These are phyloP conservation scores for Kwoniella mangroviensis DNA, from an alignment of 768 basidiomycete species.

Conservation along the genomic window DNA sequence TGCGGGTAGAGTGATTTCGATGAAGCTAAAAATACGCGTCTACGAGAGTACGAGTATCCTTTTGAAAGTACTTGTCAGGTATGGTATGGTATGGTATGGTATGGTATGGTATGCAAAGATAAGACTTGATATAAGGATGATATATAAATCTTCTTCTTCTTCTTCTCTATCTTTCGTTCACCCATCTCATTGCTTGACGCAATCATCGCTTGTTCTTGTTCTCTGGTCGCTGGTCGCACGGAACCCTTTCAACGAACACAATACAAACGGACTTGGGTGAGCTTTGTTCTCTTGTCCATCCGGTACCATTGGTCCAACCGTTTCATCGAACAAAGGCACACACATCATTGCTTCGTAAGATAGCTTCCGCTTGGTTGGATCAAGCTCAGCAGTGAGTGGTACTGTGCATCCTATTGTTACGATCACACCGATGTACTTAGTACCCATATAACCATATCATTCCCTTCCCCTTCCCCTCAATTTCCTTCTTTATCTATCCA, in stretches of 20 bases:
- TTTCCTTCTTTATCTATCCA: neutral
- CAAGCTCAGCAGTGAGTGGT: neutral
- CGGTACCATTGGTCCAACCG: neutral
- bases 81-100: no score
- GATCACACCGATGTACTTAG: neutral
- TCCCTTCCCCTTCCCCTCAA: no score
- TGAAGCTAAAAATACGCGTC: neutral
- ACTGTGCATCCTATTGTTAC: neutral
- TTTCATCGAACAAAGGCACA: neutral
- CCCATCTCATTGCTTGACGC: conserved; percentile 10
- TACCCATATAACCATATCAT: neutral
- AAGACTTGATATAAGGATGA: no score
- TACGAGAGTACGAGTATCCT: neutral
- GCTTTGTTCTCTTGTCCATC: conserved; percentile 1
- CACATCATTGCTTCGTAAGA: neutral
- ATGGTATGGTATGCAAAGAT: no score
- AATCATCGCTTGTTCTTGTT: neutral
- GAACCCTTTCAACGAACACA: conserved; percentile 1
- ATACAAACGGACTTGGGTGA: neutral
- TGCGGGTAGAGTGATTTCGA: conserved; percentile 9
- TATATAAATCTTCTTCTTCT: no score
- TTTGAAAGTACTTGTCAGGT: neutral
- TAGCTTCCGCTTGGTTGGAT: neutral
- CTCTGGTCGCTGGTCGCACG: neutral
- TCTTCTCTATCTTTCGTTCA: neutral